Base-by-base conservation (phyloP, 192 early-diverging fungal species). In the Paraglomus occultum region DNA sequence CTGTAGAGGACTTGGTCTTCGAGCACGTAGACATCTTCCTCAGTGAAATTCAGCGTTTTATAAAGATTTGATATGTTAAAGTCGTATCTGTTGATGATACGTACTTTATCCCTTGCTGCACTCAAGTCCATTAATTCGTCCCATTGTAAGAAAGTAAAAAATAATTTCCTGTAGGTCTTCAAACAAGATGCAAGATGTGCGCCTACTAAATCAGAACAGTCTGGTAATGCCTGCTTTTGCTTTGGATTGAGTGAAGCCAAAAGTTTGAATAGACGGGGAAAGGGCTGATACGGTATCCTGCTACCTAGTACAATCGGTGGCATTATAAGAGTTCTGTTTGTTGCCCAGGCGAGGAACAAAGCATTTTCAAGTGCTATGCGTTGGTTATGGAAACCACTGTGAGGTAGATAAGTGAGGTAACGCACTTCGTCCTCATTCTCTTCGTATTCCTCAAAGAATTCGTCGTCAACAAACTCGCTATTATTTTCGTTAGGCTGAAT, bases 301-400 rank as follows among this genome's bases (percentile, higher is more conserved):
- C n/a, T 47, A 23, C 77, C 77, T 48, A 78, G 43, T 8, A 78
- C 57, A 9, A 75, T 64, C 1, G 79, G 77, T 0, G 82, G 79
- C 6, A 83, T 45, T 17, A 83, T 74, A 17, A 83, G 50, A 5
- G 82, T 83, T 53, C 82, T 47, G 42, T 80, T 80, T 10, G 77
- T 51, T 22, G 60, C 59, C 22, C 67, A 64, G 5, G 82, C 71
- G n/a, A 83, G 47, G 5, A 71, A 70, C 4, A 83, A 53, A 4
- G 79, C 82, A 51, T 79, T 81, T 20, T 74, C 64, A 8, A 79
- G 53, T 11, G 73, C 63, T 8, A 79, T 83, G 11, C 82, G 75
- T 57, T 83, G 82, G 65, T 83, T 83, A 31, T 80, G 77, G 46
- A 81, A 78, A 0, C 82, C 82, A 47, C 75, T 77, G 20, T 83